Evolutionary conservation across 768 basidiomycete species (phyloP).

Genomic region (Podaxis sp.): DNA sequence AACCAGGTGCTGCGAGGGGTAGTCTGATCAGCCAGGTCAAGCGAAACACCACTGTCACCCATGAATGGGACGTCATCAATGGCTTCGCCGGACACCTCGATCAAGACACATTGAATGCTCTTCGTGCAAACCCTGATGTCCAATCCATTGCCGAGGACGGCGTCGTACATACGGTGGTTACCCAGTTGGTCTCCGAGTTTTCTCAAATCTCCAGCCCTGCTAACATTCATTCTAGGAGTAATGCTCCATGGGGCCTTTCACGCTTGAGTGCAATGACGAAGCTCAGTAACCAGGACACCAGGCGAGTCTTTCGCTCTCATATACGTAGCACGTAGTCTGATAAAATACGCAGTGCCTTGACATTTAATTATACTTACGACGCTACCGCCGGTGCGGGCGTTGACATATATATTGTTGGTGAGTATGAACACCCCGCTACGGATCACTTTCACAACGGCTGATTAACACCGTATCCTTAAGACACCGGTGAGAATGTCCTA

Average conservation of each 20-base stretch:
- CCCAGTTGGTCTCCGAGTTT: constrained; percentile 21
- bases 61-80: constrained; percentile 29
- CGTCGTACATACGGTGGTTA: constrained; percentile 22
- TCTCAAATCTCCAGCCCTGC: neutral
- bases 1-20: constrained; percentile 24
- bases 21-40: constrained; percentile 18
- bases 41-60: constrained; percentile 4
- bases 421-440: constrained; percentile 9
- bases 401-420: constrained; percentile 39
- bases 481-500: constrained; percentile 22
- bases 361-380: constrained; percentile 26
- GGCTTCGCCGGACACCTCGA: constrained; percentile 32
- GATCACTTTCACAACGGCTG: neutral
- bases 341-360: constrained; percentile 12
- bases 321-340: neutral
- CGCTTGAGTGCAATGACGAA: neutral
- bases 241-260: constrained; percentile 21
- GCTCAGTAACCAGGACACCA: neutral
- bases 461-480: constrained; percentile 14
- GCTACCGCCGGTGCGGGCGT: constrained; percentile 32
- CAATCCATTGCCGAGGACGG: constrained; percentile 30
- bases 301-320: neutral
- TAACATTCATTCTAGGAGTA: constrained; percentile 19
- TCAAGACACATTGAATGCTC: constrained; percentile 22
- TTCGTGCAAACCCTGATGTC: constrained; percentile 27